Evolutionary conservation across 176 grass and related monocot genomes (phyloP), one percentile per base, ranked within the genome.

Genomic region (Triticum dicoccoides): DNA sequence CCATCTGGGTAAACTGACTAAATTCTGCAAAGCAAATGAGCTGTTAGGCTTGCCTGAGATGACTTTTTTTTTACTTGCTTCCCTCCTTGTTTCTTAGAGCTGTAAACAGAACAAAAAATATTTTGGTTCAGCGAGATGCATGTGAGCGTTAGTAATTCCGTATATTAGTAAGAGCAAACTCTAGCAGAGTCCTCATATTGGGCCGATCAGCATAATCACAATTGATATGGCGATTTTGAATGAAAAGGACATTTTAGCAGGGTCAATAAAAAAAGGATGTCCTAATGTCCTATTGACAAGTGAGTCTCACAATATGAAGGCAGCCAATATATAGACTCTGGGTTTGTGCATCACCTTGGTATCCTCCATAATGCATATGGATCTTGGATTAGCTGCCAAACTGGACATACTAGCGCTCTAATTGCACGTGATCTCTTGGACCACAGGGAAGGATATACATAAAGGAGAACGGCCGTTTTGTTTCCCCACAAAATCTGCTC

Each of bases 351-450:
- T 17, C 51, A 18, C 51, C 51, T 54, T 15, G 51, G 15, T 17
- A 52, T 6, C 5, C 5, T 18, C 51, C 51, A 18, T 54, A 54
- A 54, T 54, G 51, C 51, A 54, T 54, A 41, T 33, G 38, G 76
- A 37, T 77, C 66, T 67, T 67, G 58, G 44, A 69, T 59, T 69
- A 78, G 32, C 74, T 59, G 62, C 74, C 66, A 79, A 69, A 68
- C 54, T 69, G 84, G 74, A 39, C 30, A 10, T 56, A 56, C 47
- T 27, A 10, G 21, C 62, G 5, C 30, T 37, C 29, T 64, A 49
- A 85, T 78, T 68, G 62, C 62, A 77, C 32, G 61, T 67, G 44
- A 68, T 69, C 44, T 67, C 39, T 65, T 68, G 72, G 83, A 54
- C 73, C 72, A 66, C 59, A 38, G 17, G 4, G 24, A 52, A 85